phyloP scores from a whole-genome alignment of 2,329 filamentous ascomycete genomes.

The Sclerotiophoma versabilis region DNA sequence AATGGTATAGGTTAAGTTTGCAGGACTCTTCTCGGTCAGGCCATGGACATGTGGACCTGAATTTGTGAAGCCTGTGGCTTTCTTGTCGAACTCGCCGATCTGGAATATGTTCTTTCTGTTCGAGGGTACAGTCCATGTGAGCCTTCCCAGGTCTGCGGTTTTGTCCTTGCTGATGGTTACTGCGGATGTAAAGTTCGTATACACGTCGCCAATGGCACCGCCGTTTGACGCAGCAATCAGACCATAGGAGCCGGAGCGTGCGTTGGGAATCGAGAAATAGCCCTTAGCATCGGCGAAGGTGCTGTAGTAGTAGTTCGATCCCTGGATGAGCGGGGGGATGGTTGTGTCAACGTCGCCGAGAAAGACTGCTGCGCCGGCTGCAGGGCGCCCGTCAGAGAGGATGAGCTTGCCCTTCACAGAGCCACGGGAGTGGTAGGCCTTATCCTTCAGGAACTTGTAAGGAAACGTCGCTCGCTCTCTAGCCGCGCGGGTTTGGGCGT shows the following conservation, averaged over 20 bases:
- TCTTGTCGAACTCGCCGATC: slow-evolving; percentile 55
- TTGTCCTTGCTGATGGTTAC: slow-evolving; percentile 42
- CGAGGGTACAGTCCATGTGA: slow-evolving; percentile 49
- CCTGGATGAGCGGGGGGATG: slow-evolving; percentile 53
- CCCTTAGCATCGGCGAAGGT: slow-evolving; percentile 51
- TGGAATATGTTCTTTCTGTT: slow-evolving; percentile 51
- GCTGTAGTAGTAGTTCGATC: slow-evolving; percentile 56
- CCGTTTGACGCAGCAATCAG: slow-evolving; percentile 58
- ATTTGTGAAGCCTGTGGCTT: slow-evolving; percentile 51
- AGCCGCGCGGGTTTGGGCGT: slow-evolving; percentile 47
- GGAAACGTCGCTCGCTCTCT: slow-evolving; percentile 53
- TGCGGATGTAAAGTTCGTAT: slow-evolving; percentile 50
- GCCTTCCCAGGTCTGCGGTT: slow-evolving; percentile 39
- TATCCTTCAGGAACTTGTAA: slow-evolving; percentile 54
- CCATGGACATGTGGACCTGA: slow-evolving; percentile 54
- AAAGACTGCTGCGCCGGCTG: slow-evolving; percentile 55
- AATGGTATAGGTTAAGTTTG: slow-evolving; percentile 51
- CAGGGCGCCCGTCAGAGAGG: slow-evolving; percentile 55
- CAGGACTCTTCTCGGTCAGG: slow-evolving; percentile 51
- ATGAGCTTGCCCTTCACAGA: slow-evolving; percentile 50
- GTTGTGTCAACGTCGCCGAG: slow-evolving; percentile 54
- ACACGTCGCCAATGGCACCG: slow-evolving; percentile 52
- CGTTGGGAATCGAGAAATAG: slow-evolving; percentile 50
- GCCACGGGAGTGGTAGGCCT: slow-evolving; percentile 54
- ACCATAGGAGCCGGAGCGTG: slow-evolving; percentile 53